Evolutionary conservation across 495 filamentous ascomycete genomes (phyloP).

Genomic region (Tuber brumale): DNA sequence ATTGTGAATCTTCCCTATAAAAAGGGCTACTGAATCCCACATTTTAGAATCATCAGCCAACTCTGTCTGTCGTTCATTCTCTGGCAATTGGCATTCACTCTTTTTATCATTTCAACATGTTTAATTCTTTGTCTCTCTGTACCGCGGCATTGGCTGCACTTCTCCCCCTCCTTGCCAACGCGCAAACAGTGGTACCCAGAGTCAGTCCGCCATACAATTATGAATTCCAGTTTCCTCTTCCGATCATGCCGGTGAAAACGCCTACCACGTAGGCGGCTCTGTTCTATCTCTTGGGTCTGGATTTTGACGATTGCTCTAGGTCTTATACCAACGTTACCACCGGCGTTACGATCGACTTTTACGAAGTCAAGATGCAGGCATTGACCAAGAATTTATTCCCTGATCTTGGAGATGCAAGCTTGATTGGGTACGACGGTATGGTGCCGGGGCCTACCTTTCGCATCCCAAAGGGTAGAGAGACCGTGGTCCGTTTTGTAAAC

Average conservation of each 20-base stretch:
- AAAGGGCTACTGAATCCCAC: neutral
- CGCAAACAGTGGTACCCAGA: constrained; percentile 6
- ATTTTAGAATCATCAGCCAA: neutral
- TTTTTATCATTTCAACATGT: neutral
- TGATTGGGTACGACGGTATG: constrained; percentile 54
- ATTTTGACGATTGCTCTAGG: constrained; percentile 8
- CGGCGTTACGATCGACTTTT: constrained; percentile 43
- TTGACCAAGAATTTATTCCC: constrained; percentile 50
- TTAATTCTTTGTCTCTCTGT: neutral
- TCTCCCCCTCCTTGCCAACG: constrained; percentile 20
- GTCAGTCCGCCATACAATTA: constrained; percentile 45
- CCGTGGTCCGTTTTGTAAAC: constrained; percentile 53
- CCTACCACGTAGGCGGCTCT: constrained; percentile 28
- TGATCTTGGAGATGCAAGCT: constrained; percentile 45
- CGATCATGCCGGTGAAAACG: constrained; percentile 48
- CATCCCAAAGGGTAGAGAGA: constrained; percentile 47
- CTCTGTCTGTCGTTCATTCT: neutral
- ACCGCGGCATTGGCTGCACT: constrained; percentile 9
- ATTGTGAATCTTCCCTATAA: neutral
- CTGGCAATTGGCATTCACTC: neutral
- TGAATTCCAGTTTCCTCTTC: constrained; percentile 48
- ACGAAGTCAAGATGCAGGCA: constrained; percentile 48
- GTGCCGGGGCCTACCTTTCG: constrained; percentile 52
- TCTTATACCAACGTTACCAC: constrained; percentile 28
- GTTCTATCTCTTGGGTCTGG: constrained; percentile 26